Conservation (phyloP, 257 asterid species). For the Scutellaria galericulata region DNA sequence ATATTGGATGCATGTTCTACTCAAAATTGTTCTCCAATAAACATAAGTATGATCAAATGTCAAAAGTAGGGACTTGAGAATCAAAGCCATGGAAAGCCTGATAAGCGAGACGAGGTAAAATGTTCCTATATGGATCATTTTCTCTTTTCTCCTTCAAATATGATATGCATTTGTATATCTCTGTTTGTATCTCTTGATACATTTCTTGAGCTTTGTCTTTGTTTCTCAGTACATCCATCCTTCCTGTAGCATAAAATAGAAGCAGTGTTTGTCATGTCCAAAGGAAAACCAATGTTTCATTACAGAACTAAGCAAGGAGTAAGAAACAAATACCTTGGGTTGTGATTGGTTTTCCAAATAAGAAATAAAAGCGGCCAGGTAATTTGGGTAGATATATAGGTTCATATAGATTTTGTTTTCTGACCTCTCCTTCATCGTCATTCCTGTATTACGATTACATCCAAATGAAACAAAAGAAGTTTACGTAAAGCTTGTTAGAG, state of each 20-base stretch:
- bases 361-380: conserved; percentile 62
- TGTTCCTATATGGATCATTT: conserved; percentile 52
- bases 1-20: not conserved
- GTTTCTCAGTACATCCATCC: conserved; percentile 50
- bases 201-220: conserved; percentile 53
- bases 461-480: not conserved
- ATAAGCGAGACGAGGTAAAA: conserved; percentile 50
- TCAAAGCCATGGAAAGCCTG: conserved; percentile 55
- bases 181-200: conserved; percentile 47
- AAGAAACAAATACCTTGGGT: conserved; percentile 48
- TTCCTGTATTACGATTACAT: conserved; percentile 34
- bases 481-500: not conserved
- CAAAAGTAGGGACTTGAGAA: conserved; percentile 59
- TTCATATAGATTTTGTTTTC: conserved; percentile 49
- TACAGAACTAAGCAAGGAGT: not conserved
- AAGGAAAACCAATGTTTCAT: not conserved
- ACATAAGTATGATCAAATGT: conserved; percentile 19
- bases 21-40: too few relatives aligned
- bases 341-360: conserved; percentile 59
- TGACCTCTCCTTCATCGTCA: conserved; percentile 52
- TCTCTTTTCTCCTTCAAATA: conserved; percentile 59
- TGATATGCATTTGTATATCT: conserved; percentile 48
- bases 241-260: conserved; percentile 41
- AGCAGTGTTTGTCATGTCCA: not conserved
- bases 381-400: conserved; percentile 54